Conservation (phyloP, 768 basidiomycete genomes). For the Termitomyces sp. region DNA sequence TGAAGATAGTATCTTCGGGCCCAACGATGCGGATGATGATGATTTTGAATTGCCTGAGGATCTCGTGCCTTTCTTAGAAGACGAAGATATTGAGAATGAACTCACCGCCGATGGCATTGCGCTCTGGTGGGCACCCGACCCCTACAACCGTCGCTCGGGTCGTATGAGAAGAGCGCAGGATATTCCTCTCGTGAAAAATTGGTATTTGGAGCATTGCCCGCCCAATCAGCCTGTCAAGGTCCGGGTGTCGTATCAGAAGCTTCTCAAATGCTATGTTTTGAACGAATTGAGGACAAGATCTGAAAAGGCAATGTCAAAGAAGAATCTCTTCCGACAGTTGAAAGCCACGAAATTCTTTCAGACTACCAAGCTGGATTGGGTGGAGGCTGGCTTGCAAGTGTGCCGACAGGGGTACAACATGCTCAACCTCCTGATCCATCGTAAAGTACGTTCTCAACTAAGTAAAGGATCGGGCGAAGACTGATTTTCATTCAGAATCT, state of each 20-base stretch:
- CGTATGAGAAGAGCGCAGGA: slow-evolving; percentile 94
- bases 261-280: slow-evolving; percentile 91
- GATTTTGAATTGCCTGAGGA: slow-evolving; percentile 81
- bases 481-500: slow-evolving; percentile 48
- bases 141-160: slow-evolving; percentile 89
- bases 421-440: slow-evolving; percentile 97
- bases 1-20: slow-evolving; percentile 90
- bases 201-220: slow-evolving; percentile 98
- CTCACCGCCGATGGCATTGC: slow-evolving; percentile 95
- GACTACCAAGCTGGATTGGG: slow-evolving; percentile 96
- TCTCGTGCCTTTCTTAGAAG: slow-evolving; percentile 73
- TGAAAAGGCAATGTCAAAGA: slow-evolving; percentile 98
- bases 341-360: slow-evolving; percentile 99
- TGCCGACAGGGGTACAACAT: slow-evolving; percentile 99
- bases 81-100: slow-evolving; percentile 80
- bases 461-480: neutral
- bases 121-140: slow-evolving; percentile 97
- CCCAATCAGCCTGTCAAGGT: slow-evolving; percentile 96
- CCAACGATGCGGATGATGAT: slow-evolving; percentile 79
- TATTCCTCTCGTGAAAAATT: slow-evolving; percentile 92
- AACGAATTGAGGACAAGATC: slow-evolving; percentile 87
- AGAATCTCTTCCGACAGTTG: slow-evolving; percentile 90
- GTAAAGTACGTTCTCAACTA: slow-evolving; percentile 55
- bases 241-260: slow-evolving; percentile 97
- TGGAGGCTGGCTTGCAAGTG: slow-evolving; percentile 97